These are phyloP conservation scores for Triticum timopheevii DNA, from an alignment of 176 grass and related monocot genomes.

Conservation along the genomic window DNA sequence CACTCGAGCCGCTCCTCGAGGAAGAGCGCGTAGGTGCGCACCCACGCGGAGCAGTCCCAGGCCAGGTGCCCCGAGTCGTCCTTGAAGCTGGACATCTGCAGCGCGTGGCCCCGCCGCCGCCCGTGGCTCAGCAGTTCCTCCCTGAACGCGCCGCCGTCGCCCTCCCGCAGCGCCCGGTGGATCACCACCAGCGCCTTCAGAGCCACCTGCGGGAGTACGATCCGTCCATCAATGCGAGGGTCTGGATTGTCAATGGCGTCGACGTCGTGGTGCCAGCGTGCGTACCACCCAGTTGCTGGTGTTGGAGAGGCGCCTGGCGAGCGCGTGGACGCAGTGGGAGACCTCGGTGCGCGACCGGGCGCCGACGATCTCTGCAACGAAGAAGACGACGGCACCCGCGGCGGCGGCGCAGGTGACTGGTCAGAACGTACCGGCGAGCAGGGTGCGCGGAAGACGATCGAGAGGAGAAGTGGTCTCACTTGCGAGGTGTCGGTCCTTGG, in stretches of 20 bases:
- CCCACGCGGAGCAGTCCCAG: conserved; percentile 95
- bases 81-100: conserved; percentile 86
- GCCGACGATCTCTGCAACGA: conserved; percentile 57
- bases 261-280: background rate
- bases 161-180: conserved; percentile 68
- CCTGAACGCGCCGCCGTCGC: conserved; percentile 68
- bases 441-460: background rate
- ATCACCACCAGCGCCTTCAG: conserved; percentile 90
- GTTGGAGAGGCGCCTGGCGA: conserved; percentile 75
- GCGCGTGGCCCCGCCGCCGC: conserved; percentile 49
- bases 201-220: conserved; percentile 57
- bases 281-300: conserved; percentile 91
- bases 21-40: conserved; percentile 85
- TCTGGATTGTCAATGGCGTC: background rate
- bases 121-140: conserved; percentile 75
- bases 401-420: background rate
- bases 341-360: conserved; percentile 72
- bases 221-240: background rate
- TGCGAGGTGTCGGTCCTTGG: conserved; percentile 85
- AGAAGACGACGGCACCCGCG: background rate
- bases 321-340: conserved; percentile 76
- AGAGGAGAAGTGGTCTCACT: conserved; percentile 32
- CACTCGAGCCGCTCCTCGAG: conserved; percentile 95
- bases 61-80: conserved; percentile 80
- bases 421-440: background rate